Base-by-base conservation (phyloP, 176 grass and related monocot genomes). In the Zizania latifolia region DNA sequence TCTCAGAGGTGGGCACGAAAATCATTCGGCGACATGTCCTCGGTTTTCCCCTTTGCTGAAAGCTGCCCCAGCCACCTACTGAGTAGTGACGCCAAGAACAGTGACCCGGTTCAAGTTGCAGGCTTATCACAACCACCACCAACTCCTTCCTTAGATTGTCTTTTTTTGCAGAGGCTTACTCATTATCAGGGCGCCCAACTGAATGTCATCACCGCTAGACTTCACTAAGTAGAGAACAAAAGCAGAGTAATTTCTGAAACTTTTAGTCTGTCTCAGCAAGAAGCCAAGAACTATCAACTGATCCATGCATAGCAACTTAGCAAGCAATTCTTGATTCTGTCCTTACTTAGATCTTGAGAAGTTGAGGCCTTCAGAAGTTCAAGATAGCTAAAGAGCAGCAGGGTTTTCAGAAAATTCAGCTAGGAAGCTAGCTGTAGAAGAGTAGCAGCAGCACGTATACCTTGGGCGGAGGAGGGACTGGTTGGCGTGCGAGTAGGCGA, bases 401-500 rank as follows among this genome's bases (percentile, higher is more conserved):
- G n/a, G 12, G 0, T 2, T 21, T 22, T 21, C 48, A 53, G 48
- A 17, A 22, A 53, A 21, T 53, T 53, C 48, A 43, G 40, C n/a
- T n/a, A n/a, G n/a, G n/a, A n/a, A n/a, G n/a, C n/a, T n/a, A n/a
- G n/a, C 39, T 14, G 39, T 12, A 41, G 39, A 10, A 51, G 46
- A 51, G 46, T 51, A 51, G 15, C 4, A 17, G 44, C 19, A 51
- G 48, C 48, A 21, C 19, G n/a, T 5, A 53, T 81, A 97, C 93
- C 93, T 97, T 17, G 90, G 93, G 22, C 69, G 64, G 72, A 93
- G 85, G 31, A 87, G 90, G 11, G 88, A 72, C 46, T 93, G 85
- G 44, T 93, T 90, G 87, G 83, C 38, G 77, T 93, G 88, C 68
- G 93, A 93, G 70, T 97, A 97, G 0, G 85, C 93, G 68, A 97